Base-by-base conservation (phyloP, 495 filamentous ascomycete species). In the Thozetella sp. region DNA sequence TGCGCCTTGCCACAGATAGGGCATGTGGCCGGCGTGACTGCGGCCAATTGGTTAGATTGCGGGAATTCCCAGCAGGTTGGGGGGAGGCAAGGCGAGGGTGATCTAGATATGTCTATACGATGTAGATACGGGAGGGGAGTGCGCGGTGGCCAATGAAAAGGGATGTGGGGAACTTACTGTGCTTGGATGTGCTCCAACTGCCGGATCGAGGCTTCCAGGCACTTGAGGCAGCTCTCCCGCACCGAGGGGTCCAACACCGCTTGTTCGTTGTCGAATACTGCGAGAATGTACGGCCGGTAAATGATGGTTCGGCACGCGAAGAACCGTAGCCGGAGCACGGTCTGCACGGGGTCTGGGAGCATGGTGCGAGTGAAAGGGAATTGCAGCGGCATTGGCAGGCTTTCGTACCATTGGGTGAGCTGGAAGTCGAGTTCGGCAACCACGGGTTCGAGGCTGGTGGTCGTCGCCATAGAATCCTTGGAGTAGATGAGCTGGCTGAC, bases 271-370 rank as follows among this genome's bases (percentile, higher is more conserved):
- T 92, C 86, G 22, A 94, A 76, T 1, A 93, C 90, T 12, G 89
- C 89, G 56, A 92, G 79, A 61, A 92, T 91, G 72, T 93, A 93
- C 1, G 91, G 90, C 22, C 91, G 82, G 76, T 89, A 93, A 63
- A 93, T 93, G 68, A 93, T 93, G 37, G 91, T 93, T 53, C 88
- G 87, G 71, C 91, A 93, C 48, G 91, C 90, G 73, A 88, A 92
- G 76, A 92, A 94, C 37, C 91, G 86, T 63, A 93, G 75, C 48
- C 91, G 77, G 24, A 93, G 72, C 51, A 93, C 91, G 22, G 90
- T 93, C 72, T 94, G 91, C 30, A 92, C 84, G 20, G 89, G 84
- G 68, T 92, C 88, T 58, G 84, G 78, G 24, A 90, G 77, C 59
- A 88, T 83, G 2, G 82, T 69, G 50, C 83, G 77, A 45, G 81